A percentile compares a stretch with the other conserved stretches of the same genome.
These are phyloP conservation scores for Chrysoporthe puriensis DNA, from an alignment of 2,329 filamentous ascomycete species.

Conservation along the genomic window DNA sequence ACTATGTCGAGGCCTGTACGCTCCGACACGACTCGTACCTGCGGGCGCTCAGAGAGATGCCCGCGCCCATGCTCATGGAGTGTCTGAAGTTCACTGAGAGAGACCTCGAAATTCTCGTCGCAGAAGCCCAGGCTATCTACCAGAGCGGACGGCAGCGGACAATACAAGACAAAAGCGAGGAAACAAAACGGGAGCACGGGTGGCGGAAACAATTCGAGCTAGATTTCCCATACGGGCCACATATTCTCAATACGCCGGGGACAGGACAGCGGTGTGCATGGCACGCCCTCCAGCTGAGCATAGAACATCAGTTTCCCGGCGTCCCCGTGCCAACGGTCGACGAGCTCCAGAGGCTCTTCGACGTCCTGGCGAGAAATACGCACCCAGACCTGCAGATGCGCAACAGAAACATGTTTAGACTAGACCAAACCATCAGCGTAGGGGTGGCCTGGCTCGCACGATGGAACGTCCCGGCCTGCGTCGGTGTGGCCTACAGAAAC, in stretches of 20 bases:
- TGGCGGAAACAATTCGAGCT: background rate
- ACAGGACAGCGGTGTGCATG: background rate
- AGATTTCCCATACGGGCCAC: background rate
- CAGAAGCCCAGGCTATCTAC: background rate
- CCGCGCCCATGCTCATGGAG: background rate
- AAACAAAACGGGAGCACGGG: background rate
- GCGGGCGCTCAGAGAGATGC: background rate
- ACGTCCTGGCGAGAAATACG: background rate
- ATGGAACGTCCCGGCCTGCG: background rate
- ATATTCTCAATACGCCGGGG: background rate
- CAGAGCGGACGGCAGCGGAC: background rate
- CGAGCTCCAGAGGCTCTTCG: background rate
- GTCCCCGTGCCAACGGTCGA: background rate
- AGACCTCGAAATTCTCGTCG: background rate
- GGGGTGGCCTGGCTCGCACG: background rate
- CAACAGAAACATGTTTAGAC: background rate
- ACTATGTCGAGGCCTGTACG: constrained; percentile 1
- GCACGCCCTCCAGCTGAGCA: background rate
- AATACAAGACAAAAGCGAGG: background rate
- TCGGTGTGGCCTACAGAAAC: background rate
- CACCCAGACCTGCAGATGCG: background rate
- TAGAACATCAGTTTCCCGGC: background rate
- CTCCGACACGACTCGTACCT: background rate
- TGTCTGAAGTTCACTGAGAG: background rate
- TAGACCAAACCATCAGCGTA: background rate